A percentile compares a stretch with the other conserved stretches of the same genome.
Conservation (phyloP, 257 asterid species). For the Primulina tabacum region DNA sequence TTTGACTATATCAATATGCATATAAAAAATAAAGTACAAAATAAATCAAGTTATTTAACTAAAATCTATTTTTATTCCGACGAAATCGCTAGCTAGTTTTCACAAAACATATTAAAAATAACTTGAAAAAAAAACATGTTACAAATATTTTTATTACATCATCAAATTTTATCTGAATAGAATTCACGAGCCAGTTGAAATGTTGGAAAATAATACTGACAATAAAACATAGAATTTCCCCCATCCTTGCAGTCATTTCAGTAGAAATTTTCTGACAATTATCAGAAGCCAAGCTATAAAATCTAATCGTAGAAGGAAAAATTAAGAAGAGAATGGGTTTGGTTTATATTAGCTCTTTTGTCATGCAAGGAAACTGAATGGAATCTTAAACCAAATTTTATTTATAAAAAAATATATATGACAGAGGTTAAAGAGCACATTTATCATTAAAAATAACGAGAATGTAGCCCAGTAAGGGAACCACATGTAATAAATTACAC, state of each 20-base stretch:
- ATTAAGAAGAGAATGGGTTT: slow-evolving; percentile 43
- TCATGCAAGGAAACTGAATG: slow-evolving; percentile 50
- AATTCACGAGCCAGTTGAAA: neutral
- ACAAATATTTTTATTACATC: too few species aligned
- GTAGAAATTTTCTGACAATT: slow-evolving; percentile 27
- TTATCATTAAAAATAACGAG: slow-evolving; percentile 30
- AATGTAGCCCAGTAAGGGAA: slow-evolving; percentile 75
- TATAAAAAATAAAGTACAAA: too few species aligned
- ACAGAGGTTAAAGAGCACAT: slow-evolving; percentile 30
- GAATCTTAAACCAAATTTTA: slow-evolving; percentile 41
- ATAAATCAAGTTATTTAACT: too few species aligned
- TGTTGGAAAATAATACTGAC: neutral
- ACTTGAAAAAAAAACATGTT: too few species aligned
- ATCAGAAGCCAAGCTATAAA: slow-evolving; percentile 17
- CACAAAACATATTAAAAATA: too few species aligned
- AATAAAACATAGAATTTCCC: neutral
- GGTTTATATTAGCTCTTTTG: slow-evolving; percentile 43
- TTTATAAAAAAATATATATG: slow-evolving; percentile 24
- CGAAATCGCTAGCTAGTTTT: too few species aligned
- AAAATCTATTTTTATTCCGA: too few species aligned
- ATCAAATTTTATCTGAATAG: neutral
- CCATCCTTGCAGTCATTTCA: neutral
- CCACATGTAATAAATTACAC: slow-evolving; percentile 47
- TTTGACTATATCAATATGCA: too few species aligned
- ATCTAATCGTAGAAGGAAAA: slow-evolving; percentile 35